These are phyloP conservation scores for Capsella rubella DNA, from an alignment of 441 rosid genomes.

Conservation along the genomic window DNA sequence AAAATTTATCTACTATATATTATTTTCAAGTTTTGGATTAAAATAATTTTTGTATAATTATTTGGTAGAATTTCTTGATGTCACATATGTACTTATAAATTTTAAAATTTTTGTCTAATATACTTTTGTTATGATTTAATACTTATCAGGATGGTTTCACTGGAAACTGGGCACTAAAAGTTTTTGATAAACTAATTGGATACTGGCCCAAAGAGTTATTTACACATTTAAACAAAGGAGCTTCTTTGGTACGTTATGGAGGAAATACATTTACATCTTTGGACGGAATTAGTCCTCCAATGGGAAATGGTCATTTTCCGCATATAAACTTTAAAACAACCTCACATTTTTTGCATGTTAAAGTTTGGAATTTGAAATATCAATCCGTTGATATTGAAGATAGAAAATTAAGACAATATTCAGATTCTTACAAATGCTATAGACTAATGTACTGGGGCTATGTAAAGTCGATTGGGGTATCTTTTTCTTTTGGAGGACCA, in stretches of 20 bases:
- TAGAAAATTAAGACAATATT: background rate
- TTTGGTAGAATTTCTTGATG: background rate
- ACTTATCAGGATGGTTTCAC: background rate
- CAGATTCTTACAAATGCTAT: background rate
- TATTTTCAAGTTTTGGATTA: background rate
- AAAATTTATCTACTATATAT: background rate
- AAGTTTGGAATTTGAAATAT: background rate
- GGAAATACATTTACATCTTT: background rate
- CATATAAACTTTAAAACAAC: background rate
- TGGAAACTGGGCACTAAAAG: slow-evolving; percentile 21
- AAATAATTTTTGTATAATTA: background rate
- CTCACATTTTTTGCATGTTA: background rate
- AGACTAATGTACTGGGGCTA: background rate
- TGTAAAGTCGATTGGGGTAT: background rate
- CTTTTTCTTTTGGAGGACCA: background rate
- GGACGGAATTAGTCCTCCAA: background rate
- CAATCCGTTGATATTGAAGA: background rate
- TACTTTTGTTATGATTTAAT: background rate
- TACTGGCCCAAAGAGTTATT: slow-evolving; percentile 4
- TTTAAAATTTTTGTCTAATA: background rate
- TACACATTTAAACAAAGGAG: background rate
- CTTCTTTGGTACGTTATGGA: background rate
- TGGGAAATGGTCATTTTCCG: background rate
- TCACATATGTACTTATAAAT: background rate
- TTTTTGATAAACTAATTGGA: background rate